Percentiles rank a stretch among this genome's conserved stretches.
phyloP scores from a whole-genome alignment of 176 grass and related monocot species.

The Cymbopogon citratus region DNA sequence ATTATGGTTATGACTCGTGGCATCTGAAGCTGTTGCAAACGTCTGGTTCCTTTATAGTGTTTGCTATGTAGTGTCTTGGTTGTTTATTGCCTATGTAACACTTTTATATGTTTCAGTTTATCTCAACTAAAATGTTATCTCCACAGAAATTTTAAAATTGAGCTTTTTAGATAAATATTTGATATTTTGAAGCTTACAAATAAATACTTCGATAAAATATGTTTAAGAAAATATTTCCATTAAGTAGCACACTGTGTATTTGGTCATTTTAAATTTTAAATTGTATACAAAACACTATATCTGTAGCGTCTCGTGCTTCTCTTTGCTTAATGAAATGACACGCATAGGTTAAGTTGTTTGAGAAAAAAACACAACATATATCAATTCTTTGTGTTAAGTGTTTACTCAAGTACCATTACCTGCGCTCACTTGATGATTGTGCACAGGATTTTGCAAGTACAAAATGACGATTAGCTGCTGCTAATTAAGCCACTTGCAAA shows the following conservation, averaged over 20 bases:
- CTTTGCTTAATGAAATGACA: background rate
- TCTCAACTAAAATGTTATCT: background rate
- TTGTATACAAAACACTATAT: background rate
- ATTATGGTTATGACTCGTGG: background rate
- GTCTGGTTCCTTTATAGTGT: background rate
- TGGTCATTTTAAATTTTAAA: background rate
- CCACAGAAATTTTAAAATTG: background rate
- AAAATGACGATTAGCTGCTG: background rate
- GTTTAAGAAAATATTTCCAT: background rate
- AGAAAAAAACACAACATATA: background rate
- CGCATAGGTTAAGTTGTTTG: background rate
- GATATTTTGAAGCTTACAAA: slow-evolving; percentile 1
- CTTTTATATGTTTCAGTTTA: background rate
- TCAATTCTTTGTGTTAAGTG: too few relatives aligned
- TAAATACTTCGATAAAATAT: background rate
- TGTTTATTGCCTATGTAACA: background rate
- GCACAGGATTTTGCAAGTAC: background rate
- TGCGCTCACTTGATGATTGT: background rate
- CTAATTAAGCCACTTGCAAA: background rate
- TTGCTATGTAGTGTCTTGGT: background rate
- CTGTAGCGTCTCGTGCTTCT: background rate
- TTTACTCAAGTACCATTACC: background rate
- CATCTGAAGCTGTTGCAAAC: background rate
- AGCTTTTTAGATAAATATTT: background rate
- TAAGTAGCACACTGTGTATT: too few relatives aligned